Percentiles rank a stretch among this genome's conserved stretches.
These are phyloP conservation scores for Dictyostelium intermedium DNA, from an alignment of 78 protist genomes.

Conservation along the genomic window DNA sequence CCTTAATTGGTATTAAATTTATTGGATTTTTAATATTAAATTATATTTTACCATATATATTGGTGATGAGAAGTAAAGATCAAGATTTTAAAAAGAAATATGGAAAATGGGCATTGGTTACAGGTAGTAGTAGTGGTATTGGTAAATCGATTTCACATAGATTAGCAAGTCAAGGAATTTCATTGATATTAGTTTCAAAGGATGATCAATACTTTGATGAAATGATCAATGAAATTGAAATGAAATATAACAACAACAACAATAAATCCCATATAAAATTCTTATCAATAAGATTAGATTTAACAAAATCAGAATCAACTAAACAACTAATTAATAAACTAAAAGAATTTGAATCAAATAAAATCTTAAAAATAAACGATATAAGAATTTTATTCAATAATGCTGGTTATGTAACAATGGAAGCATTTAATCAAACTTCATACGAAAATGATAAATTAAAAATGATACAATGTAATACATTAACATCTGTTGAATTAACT, in stretches of 20 bases:
- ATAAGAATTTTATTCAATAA: constrained; percentile 26
- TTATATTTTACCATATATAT: background rate
- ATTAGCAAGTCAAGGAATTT: constrained; percentile 12
- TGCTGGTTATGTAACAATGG: constrained; percentile 62
- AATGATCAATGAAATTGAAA: background rate
- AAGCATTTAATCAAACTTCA: constrained; percentile 39
- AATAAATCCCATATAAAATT: too few species aligned
- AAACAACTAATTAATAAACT: background rate
- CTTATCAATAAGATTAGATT: background rate
- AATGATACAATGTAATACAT: constrained; percentile 23
- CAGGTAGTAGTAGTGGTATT: constrained; percentile 58
- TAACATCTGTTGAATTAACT: constrained; percentile 6
- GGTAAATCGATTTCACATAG: constrained; percentile 12
- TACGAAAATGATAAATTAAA: background rate
- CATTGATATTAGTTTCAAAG: background rate
- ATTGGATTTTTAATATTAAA: background rate
- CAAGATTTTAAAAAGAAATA: constrained; percentile 26
- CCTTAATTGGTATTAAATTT: background rate
- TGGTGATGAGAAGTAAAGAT: background rate
- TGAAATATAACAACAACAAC: background rate
- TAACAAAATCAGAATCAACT: background rate
- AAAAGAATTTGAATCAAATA: background rate
- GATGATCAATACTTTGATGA: background rate
- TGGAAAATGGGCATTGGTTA: constrained; percentile 57
- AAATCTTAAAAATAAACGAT: background rate